These are phyloP conservation scores for Amanita pallidorosea DNA, from an alignment of 768 basidiomycete genomes.

Conservation along the genomic window DNA sequence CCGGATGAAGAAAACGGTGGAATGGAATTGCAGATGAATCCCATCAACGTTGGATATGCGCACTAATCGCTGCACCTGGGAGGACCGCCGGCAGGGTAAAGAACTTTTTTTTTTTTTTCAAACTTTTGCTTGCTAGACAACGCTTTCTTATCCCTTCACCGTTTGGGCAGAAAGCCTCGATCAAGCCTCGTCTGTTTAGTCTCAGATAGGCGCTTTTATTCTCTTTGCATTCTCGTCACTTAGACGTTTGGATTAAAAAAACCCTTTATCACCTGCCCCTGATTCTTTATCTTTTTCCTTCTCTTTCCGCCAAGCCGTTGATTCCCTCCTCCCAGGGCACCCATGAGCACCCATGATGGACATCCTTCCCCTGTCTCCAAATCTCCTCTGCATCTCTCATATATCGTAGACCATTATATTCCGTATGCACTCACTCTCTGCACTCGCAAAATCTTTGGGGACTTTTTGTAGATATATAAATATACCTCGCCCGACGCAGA, in stretches of 20 bases:
- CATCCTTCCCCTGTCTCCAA: not conserved
- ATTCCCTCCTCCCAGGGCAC: not conserved
- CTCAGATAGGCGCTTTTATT: not conserved
- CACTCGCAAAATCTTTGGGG: not conserved
- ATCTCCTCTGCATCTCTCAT: not conserved
- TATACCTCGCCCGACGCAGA: not conserved
- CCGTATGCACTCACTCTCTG: not conserved
- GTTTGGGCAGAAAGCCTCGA: not conserved
- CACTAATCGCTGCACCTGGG: constrained; percentile 10
- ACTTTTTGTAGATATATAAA: not conserved
- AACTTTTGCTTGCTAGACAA: not conserved
- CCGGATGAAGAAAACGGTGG: constrained; percentile 16
- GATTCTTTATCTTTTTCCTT: not conserved
- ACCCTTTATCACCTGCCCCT: not conserved
- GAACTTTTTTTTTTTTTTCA: not conserved
- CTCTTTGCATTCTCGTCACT: not conserved
- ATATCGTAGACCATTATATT: not conserved
- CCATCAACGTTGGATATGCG: constrained; percentile 23
- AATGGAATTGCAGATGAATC: constrained; percentile 17
- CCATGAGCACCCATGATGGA: not conserved
- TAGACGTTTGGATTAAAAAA: not conserved
- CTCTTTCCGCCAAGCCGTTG: not conserved
- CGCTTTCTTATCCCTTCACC: not conserved
- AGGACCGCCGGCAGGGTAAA: not conserved
- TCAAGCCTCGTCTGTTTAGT: not conserved